These are phyloP conservation scores for Oxyria digyna DNA, from an alignment of 148 eudicot species.

Conservation along the genomic window DNA sequence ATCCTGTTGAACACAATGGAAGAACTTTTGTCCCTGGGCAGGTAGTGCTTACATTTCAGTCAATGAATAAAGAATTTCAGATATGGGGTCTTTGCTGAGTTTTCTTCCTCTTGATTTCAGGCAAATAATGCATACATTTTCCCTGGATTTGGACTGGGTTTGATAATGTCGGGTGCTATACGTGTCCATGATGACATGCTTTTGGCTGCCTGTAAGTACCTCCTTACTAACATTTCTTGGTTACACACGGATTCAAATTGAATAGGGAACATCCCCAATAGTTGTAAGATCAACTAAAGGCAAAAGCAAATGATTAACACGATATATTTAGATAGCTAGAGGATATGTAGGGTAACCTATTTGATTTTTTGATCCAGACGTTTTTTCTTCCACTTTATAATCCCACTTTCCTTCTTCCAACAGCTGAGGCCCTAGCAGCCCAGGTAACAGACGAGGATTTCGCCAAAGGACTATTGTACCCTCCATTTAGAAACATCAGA, in stretches of 20 bases:
- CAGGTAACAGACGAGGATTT: slow-evolving; percentile 73
- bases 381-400: not conserved
- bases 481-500: slow-evolving; percentile 82
- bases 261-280: not conserved
- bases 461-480: slow-evolving; percentile 79
- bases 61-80: not conserved
- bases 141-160: slow-evolving; percentile 92
- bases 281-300: not conserved
- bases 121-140: slow-evolving; percentile 95
- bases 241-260: not conserved
- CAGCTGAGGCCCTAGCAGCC: slow-evolving; percentile 92
- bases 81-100: slow-evolving; percentile 4
- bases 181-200: slow-evolving; percentile 99
- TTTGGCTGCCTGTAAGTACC: slow-evolving; percentile 84
- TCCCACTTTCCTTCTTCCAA: slow-evolving; percentile 8
- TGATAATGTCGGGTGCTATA: slow-evolving; percentile 92
- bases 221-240: not conserved
- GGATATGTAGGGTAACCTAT: not conserved
- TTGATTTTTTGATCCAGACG: no score
- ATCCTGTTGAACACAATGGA: slow-evolving; percentile 60
- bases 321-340: not conserved
- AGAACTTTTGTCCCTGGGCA: slow-evolving; percentile 66
- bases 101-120: slow-evolving; percentile 24
- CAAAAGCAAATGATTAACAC: not conserved
- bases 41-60: slow-evolving; percentile 25